Base-by-base conservation (phyloP, 768 basidiomycete genomes). In the Mycena maculata region DNA sequence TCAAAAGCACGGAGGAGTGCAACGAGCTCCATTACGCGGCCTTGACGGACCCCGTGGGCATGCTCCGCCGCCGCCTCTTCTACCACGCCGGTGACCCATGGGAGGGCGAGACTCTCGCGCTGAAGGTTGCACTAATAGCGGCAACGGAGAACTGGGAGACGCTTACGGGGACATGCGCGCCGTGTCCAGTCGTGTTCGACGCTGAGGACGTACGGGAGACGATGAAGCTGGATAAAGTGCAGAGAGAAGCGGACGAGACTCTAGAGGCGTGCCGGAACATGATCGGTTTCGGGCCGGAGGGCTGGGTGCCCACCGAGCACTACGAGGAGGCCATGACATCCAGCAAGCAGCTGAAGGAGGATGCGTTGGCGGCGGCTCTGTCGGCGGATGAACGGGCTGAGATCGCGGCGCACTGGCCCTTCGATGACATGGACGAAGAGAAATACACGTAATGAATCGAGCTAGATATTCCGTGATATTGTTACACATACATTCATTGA, bases 121-220 rank as follows among this genome's bases (percentile, higher is more conserved):
- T 87, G 75, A 86, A 86, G 78, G 71, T 36, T 36, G 72, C 77
- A 67, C 82, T 88, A 2, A 83, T 87, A 70, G 54, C 80, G 52
- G 83, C 79, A 65, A 81, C 77, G 70, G 68, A 85, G 71, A 75
- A 62, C 0, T 86, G 84, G 85, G 76, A 78, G 76, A 69, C 12
- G 69, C 80, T 87, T 68, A 74, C 79, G 52, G 80, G 76, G 60
- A 78, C 53, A 73, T 77, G 73, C 30, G 58, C 33, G 64, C 78
- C 83, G 74, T 86, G 83, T 80, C 84, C 85, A 23, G 54, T 86
- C 75, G 75, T 49, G 74, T 86, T 86, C 73, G 82, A 83, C 54
- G 18, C 79, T 23, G 78, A 86, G 28, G 86, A 87, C 72, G 58
- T 83, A 73, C 73, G 72, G 70, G 68, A 81, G 76, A 82, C 80